Base-by-base conservation (phyloP, 495 filamentous ascomycete species). In the Venustampulla echinocandica region DNA sequence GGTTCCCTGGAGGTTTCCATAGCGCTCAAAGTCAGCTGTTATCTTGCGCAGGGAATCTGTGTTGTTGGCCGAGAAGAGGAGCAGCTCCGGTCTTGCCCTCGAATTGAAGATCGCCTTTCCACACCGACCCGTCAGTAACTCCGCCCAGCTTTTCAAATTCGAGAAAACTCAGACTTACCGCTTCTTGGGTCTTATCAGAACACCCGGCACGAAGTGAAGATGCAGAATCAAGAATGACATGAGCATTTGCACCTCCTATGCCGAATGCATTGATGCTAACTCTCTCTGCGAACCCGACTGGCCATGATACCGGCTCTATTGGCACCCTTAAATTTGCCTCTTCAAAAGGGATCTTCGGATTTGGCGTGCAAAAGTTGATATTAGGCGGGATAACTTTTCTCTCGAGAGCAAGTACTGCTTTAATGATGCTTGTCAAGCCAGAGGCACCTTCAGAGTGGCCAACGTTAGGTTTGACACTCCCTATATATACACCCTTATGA, bases 391-490 rank as follows among this genome's bases (percentile, higher is more conserved):
- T 66, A 56, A 67, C 64, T 13, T 69, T 67, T 50, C 71, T 69
- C 44, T 82, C 73, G 25, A 83, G 58, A 64, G 74, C 75, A 25
- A 79, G 41, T 14, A 69, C 60, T 0, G 69, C 67, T 50, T 83
- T 82, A 41, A 82, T 73, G 4, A 82, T 46, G 4, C 70, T 72
- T 0, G 74, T 66, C 14, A 83, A 61, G 14, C 79, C 79, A 44
- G 69, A 71, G 4, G 72, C 67, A 11, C 68, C 70, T 56, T 82
- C 79, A 1, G 71, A 50, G 55, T 83, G 79, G 13, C 79, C 77
- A 19, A 80, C 67, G 47, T 78, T 78, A 0, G 69, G 67, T 54
- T 82, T 81, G 2, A 74, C 62, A 0, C 75, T 76, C 10, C 76
- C 77, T 10, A 84, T 66, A 44, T 65, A 64, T 3, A 78, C 17